A percentile compares a stretch with the other conserved stretches of the same genome.
Conservation (phyloP, 345 rosid species). For the Rhodamnia rubescens region DNA sequence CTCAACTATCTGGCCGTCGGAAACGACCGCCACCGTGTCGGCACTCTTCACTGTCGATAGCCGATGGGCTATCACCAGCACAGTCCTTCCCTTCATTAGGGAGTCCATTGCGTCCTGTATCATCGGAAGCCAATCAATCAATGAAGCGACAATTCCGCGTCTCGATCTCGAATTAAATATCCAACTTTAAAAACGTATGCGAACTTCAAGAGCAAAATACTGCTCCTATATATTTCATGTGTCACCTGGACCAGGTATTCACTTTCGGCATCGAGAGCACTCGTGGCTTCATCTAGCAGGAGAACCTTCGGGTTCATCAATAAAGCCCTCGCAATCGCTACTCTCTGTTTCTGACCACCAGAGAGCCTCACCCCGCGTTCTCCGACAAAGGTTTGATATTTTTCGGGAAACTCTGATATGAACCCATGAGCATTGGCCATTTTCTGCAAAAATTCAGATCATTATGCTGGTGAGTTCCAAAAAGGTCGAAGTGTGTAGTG, state of each 20-base stretch:
- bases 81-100: constrained; percentile 88
- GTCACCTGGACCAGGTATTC: constrained; percentile 87
- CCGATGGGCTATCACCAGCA: constrained; percentile 84
- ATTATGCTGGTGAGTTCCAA: neutral
- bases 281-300: constrained; percentile 88
- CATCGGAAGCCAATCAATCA: neutral
- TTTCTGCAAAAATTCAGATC: constrained; percentile 36
- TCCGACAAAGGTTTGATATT: constrained; percentile 66
- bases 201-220: neutral
- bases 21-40: constrained; percentile 70
- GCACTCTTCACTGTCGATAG: constrained; percentile 77
- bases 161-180: neutral
- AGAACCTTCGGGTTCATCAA: constrained; percentile 76
- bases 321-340: constrained; percentile 88
- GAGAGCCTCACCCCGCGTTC: constrained; percentile 87
- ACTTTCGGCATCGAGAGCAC: constrained; percentile 93
- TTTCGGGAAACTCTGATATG: constrained; percentile 64
- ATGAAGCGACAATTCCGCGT: neutral
- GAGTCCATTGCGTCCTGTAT: constrained; percentile 90
- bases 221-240: neutral
- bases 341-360: constrained; percentile 90
- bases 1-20: constrained; percentile 73
- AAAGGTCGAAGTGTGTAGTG: neutral
- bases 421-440: constrained; percentile 94
- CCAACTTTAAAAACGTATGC: neutral